phyloP scores from a whole-genome alignment of 75 land plant genomes.

The Cupressus sempervirens region DNA sequence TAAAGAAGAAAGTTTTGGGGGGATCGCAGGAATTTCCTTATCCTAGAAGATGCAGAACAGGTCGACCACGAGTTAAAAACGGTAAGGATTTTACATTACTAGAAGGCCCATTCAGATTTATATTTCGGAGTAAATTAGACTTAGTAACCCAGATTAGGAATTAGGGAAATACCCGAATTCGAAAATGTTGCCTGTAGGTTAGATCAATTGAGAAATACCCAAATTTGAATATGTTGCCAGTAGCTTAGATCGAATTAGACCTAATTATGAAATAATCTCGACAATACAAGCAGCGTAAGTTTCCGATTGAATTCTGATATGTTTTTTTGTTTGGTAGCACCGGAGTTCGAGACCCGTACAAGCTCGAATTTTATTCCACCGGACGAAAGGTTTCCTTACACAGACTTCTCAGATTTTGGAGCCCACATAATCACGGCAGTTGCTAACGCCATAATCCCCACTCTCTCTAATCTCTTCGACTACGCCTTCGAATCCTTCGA shows the following conservation, averaged over 20 bases:
- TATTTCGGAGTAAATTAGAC: neutral
- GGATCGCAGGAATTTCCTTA: slow-evolving; percentile 58
- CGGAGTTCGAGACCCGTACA: slow-evolving; percentile 26
- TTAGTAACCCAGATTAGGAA: too few species aligned
- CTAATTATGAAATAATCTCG: too few species aligned
- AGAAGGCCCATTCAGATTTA: too few species aligned
- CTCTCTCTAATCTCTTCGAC: slow-evolving; percentile 16
- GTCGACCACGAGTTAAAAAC: slow-evolving; percentile 21
- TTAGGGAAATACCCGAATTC: too few species aligned
- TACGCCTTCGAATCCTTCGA: slow-evolving; percentile 26
- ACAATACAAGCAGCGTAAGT: too few species aligned
- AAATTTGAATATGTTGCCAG: too few species aligned
- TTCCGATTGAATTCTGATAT: neutral
- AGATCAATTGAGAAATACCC: too few species aligned
- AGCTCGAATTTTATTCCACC: slow-evolving; percentile 24
- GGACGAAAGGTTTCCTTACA: slow-evolving; percentile 45
- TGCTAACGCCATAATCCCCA: slow-evolving; percentile 26
- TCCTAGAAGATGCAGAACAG: slow-evolving; percentile 68
- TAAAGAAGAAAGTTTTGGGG: slow-evolving; percentile 52
- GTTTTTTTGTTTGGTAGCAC: slow-evolving; percentile 12
- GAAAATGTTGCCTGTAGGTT: too few species aligned
- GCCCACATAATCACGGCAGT: slow-evolving; percentile 19
- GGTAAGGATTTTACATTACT: too few species aligned
- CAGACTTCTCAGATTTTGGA: slow-evolving; percentile 34
- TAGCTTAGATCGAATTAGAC: too few species aligned